Base-by-base conservation (phyloP, 2,329 filamentous ascomycete genomes). In the Hymenoscyphus albidus region DNA sequence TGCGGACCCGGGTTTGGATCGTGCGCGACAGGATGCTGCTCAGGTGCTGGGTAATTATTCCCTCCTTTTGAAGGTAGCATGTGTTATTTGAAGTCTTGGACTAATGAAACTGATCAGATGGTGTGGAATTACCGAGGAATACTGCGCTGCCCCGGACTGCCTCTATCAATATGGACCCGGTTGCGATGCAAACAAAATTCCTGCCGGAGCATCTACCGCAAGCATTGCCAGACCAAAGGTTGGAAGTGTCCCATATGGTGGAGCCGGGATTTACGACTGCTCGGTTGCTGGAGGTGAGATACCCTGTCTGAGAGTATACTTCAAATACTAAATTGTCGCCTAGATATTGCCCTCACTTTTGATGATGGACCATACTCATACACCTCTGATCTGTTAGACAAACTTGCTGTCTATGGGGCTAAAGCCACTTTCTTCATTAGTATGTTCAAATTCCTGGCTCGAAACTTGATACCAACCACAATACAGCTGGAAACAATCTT, bases 301-400 rank as follows among this genome's bases (percentile, higher is more conserved):
- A 62, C 14, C 0, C 31, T 42, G 1, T 18, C n/a, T 27, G 22
- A 55, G 13, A 61, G 0, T 90, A 84, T 69, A 88, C 90, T 69
- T 88, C 90, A 51, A 9, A n/a, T 18, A 18, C 61, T 62, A 38
- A 48, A 22, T n/a, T 44, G 42, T 27, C 0, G 9, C n/a, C n/a
- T 32, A 64, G 84, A 83, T 7, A 80, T 90, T 68, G 87, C 87
- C 22, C 74, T 90, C 64, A 90, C 87, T 0, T 90, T 83, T 70
- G 87, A 90, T 69, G 88, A 90, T 71, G 87, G 87, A 2, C 87
- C 87, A n/a, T 83, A 83, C 68, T 74, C 80, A 38, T 88, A 85
- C 74, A 90, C 87, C 1, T 79, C 90, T 13, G 83, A 89, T 27
- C 35, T 64, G 31, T 58, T 64, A 14, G 58, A 64, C 70, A 78